These are phyloP conservation scores for Glomus cerebriforme DNA, from an alignment of 192 early-diverging fungal genomes.

Conservation along the genomic window DNA sequence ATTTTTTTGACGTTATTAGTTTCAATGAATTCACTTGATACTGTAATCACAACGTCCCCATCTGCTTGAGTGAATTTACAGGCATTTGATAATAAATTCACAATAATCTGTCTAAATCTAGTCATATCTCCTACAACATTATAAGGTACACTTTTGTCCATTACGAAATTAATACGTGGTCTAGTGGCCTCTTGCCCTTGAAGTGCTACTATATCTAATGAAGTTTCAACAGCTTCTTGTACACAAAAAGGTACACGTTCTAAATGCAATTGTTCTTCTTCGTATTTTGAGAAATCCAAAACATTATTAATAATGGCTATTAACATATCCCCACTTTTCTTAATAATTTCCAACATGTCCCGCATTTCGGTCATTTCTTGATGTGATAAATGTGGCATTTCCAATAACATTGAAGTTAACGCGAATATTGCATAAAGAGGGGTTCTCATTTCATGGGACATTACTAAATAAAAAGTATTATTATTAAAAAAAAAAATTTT, in stretches of 20 bases:
- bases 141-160: conserved; percentile 35
- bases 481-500: background rate
- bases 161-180: conserved; percentile 29
- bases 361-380: conserved; percentile 18
- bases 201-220: conserved; percentile 42
- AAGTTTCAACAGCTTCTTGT: conserved; percentile 43
- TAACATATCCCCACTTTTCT: conserved; percentile 43
- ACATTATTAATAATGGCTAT: conserved; percentile 74
- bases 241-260: conserved; percentile 65
- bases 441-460: conserved; percentile 22
- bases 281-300: conserved; percentile 79
- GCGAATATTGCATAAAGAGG: conserved; percentile 25
- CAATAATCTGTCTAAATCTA: conserved; percentile 53
- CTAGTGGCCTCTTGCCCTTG: conserved; percentile 34
- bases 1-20: background rate
- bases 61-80: conserved; percentile 52
- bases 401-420: conserved; percentile 13
- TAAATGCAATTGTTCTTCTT: conserved; percentile 73
- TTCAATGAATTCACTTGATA: background rate
- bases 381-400: background rate
- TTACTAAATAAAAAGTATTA: conserved; percentile 1
- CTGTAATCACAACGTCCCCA: conserved; percentile 36
- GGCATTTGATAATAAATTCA: conserved; percentile 59
- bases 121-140: conserved; percentile 54
- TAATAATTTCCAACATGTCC: conserved; percentile 39